These are phyloP conservation scores for Lenzites betulinus DNA, from an alignment of 768 basidiomycete genomes.

Conservation along the genomic window DNA sequence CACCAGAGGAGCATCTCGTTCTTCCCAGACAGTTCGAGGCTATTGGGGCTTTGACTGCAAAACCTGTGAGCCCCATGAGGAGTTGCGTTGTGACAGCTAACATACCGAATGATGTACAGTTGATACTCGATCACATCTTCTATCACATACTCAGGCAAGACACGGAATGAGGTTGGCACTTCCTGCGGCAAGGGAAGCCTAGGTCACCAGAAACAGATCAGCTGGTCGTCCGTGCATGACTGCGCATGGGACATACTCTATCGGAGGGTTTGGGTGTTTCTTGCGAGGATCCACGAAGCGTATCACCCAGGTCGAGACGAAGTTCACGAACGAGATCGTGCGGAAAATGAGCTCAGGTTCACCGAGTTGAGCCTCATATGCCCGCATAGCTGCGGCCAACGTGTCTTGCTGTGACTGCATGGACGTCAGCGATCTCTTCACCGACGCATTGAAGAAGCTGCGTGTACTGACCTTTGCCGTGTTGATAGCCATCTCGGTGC, in stretches of 20 bases:
- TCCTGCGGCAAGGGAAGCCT: slow-evolving; percentile 87
- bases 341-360: slow-evolving; percentile 84
- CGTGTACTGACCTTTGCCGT: slow-evolving; percentile 64
- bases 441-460: neutral
- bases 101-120: slow-evolving; percentile 80
- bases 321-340: slow-evolving; percentile 81
- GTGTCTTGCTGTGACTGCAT: slow-evolving; percentile 68
- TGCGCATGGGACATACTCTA: slow-evolving; percentile 54
- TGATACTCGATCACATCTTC: slow-evolving; percentile 94
- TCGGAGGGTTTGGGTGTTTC: slow-evolving; percentile 66
- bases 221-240: neutral
- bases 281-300: slow-evolving; percentile 83
- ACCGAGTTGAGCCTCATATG: slow-evolving; percentile 82
- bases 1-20: slow-evolving; percentile 84
- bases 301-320: slow-evolving; percentile 93
- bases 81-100: neutral
- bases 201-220: neutral
- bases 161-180: slow-evolving; percentile 81
- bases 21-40: slow-evolving; percentile 83
- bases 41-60: slow-evolving; percentile 68
- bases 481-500: slow-evolving; percentile 76
- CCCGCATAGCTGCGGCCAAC: slow-evolving; percentile 69
- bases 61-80: neutral
- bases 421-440: neutral
- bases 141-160: slow-evolving; percentile 90